A percentile compares a stretch with the other conserved stretches of the same genome.
These are phyloP conservation scores for Carpinus fangiana DNA, from an alignment of 306 rosid genomes.

Conservation along the genomic window DNA sequence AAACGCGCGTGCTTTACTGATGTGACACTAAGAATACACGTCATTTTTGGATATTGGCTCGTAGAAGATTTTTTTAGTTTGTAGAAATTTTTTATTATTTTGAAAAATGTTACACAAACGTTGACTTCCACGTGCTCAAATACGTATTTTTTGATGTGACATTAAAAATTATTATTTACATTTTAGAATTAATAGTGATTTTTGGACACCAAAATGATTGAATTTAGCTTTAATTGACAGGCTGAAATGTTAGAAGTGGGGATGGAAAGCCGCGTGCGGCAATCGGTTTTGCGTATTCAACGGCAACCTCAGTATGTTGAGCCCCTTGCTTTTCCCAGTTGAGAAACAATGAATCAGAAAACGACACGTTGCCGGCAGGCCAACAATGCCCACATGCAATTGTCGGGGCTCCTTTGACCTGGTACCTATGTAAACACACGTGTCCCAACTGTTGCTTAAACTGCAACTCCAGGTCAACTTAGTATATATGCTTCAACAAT, in stretches of 20 bases:
- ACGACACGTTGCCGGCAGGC: slow-evolving; percentile 30
- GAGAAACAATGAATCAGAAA: not conserved
- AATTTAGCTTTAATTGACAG: no score
- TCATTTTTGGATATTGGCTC: no score
- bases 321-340: not conserved
- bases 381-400: slow-evolving; percentile 28
- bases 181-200: not conserved
- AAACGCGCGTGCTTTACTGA: no score
- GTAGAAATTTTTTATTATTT: no score
- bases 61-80: no score
- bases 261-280: slow-evolving; percentile 17
- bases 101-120: no score
- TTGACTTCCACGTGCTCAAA: no score
- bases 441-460: not conserved
- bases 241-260: not conserved
- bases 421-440: not conserved
- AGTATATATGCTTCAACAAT: not conserved
- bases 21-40: no score
- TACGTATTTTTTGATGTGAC: no score
- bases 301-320: not conserved
- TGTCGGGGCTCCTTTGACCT: slow-evolving; percentile 1
- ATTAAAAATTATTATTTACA: no score
- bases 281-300: not conserved
- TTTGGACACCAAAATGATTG: no score
- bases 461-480: not conserved